A percentile compares a stretch with the other conserved stretches of the same genome.
Evolutionary conservation across 306 rosid genomes (phyloP).

Genomic region (Castanea crenata): DNA sequence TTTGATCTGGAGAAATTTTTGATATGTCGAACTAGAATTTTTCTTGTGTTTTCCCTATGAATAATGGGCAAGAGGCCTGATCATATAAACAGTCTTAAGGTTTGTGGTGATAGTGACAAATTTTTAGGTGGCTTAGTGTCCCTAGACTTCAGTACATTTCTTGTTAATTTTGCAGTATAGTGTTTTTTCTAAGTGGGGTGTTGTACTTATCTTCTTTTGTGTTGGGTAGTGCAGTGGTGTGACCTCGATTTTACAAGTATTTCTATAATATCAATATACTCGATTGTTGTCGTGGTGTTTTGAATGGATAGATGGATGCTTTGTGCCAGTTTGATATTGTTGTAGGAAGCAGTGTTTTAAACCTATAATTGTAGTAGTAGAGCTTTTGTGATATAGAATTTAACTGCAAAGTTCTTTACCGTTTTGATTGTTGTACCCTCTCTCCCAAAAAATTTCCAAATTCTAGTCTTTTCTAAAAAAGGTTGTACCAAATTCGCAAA

Average conservation of each 20-base stretch:
- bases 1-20: constrained; percentile 19
- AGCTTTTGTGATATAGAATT: no score
- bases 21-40: constrained; percentile 29
- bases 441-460: no score
- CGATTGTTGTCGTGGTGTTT: not conserved
- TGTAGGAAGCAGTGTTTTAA: no score
- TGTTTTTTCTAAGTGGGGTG: not conserved
- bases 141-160: constrained; percentile 29
- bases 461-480: no score
- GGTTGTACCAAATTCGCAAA: no score
- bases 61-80: constrained; percentile 39
- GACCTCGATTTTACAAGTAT: constrained; percentile 16
- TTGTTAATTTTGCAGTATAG: constrained; percentile 32
- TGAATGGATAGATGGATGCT: not conserved
- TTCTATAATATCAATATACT: not conserved
- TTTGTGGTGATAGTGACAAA: constrained; percentile 41
- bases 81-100: constrained; percentile 24
- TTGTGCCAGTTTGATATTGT: no score
- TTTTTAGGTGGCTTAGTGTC: constrained; percentile 34
- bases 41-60: constrained; percentile 23
- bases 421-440: no score
- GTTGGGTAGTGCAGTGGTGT: constrained; percentile 15
- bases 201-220: constrained; percentile 11
- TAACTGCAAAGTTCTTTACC: no score
- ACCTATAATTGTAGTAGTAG: no score